These are phyloP conservation scores for Colletotrichum sp. DNA, from an alignment of 2,329 filamentous ascomycete species.

Conservation along the genomic window DNA sequence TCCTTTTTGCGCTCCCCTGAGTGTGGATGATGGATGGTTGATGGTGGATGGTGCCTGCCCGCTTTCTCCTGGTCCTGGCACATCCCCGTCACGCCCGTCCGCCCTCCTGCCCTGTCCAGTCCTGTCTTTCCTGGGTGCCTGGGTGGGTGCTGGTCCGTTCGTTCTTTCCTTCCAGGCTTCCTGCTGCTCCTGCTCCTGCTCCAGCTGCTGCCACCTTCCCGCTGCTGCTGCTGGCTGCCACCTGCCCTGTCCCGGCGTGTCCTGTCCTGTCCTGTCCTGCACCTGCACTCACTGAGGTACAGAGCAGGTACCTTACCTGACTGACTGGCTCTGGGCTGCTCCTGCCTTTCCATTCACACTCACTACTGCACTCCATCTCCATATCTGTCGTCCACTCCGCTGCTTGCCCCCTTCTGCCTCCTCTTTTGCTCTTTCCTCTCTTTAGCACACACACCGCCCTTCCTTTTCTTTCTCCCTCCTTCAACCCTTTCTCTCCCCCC, in stretches of 20 bases:
- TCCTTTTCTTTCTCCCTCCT: constrained; percentile 35
- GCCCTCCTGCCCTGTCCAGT: constrained; percentile 17
- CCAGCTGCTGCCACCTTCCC: constrained; percentile 12
- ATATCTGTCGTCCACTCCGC: constrained; percentile 25
- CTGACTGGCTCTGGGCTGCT: background rate
- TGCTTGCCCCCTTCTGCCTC: constrained; percentile 33
- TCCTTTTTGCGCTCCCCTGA: constrained; percentile 14
- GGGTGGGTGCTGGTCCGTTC: background rate
- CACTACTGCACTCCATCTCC: constrained; percentile 34
- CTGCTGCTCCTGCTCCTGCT: constrained; percentile 6
- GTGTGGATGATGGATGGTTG: background rate
- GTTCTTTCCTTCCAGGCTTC: background rate
- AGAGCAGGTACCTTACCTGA: background rate
- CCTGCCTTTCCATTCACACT: constrained; percentile 31
- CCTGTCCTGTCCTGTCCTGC: background rate
- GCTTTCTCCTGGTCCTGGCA: background rate
- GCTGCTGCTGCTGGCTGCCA: background rate
- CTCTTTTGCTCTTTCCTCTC: constrained; percentile 33
- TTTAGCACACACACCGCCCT: constrained; percentile 33
- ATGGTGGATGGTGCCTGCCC: background rate
- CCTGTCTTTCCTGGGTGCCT: background rate
- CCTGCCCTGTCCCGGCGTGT: background rate
- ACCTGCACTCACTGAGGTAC: background rate
- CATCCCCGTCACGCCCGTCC: constrained; percentile 14
- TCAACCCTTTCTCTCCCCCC: constrained; percentile 27